Percentiles rank a stretch among this genome's conserved stretches.
phyloP scores from a whole-genome alignment of 2,329 filamentous ascomycete species.

The Colletotrichum phormii region DNA sequence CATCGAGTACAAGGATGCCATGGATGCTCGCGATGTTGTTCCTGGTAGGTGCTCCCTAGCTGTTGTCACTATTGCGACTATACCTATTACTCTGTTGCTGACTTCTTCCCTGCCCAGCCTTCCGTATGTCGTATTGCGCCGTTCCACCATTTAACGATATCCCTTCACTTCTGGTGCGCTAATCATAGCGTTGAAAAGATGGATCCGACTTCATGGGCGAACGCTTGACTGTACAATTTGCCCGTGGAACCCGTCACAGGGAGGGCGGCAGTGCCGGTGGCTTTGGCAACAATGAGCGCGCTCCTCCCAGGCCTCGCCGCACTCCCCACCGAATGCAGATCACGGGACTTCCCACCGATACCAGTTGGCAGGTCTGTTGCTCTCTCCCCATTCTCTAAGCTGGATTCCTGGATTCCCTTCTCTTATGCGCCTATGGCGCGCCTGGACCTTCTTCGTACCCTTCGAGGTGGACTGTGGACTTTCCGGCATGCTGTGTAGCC shows the following conservation, averaged over 20 bases:
- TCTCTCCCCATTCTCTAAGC: conserved; percentile 69
- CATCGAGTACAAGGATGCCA: conserved; percentile 98
- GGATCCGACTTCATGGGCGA: conserved; percentile 98
- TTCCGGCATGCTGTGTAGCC: conserved; percentile 14
- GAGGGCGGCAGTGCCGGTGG: conserved; percentile 52
- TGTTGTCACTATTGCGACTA: not conserved
- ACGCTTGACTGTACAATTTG: conserved; percentile 97
- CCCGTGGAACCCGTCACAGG: conserved; percentile 79
- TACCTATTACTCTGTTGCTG: not conserved
- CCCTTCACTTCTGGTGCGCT: conserved; percentile 38
- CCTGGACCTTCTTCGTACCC: conserved; percentile 17
- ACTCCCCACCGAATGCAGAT: conserved; percentile 98
- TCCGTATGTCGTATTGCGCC: conserved; percentile 63
- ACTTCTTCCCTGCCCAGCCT: conserved; percentile 56
- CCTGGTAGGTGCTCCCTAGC: conserved; percentile 76
- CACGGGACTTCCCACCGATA: conserved; percentile 95
- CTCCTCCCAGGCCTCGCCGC: conserved; percentile 82
- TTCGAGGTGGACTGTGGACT: conserved; percentile 21
- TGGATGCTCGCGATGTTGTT: conserved; percentile 98
- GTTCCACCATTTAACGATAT: not conserved
- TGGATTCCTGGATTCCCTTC: conserved; percentile 53
- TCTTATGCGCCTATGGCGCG: conserved; percentile 36
- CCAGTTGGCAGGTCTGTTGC: conserved; percentile 99
- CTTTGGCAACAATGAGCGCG: conserved; percentile 62
- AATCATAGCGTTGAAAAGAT: conserved; percentile 66